Conservation (phyloP, 768 basidiomycete species). For the Pluteus cervinus region DNA sequence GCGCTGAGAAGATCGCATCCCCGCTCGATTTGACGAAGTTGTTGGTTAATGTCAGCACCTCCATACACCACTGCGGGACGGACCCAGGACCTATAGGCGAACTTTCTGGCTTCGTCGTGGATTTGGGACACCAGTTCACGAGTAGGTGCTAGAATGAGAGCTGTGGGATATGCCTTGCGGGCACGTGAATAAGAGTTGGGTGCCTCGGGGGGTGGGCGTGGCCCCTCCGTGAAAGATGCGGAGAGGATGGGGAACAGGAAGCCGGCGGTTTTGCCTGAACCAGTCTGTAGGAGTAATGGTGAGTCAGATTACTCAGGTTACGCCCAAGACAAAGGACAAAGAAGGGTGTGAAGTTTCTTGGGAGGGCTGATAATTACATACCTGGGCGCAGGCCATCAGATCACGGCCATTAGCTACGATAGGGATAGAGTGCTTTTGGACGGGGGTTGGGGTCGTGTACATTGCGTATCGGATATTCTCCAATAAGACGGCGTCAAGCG, state of each 20-base stretch:
- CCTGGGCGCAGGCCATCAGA: constrained; percentile 94
- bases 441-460: constrained; percentile 95
- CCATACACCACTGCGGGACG: constrained; percentile 98
- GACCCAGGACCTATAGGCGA: constrained; percentile 99
- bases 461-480: constrained; percentile 92
- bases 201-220: constrained; percentile 60
- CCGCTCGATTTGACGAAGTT: constrained; percentile 90
- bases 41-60: constrained; percentile 95
- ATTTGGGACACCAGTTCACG: constrained; percentile 99
- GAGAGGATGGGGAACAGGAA: constrained; percentile 99
- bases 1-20: constrained; percentile 97
- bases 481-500: constrained; percentile 87
- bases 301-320: constrained; percentile 11
- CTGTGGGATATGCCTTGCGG: constrained; percentile 94
- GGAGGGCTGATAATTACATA: constrained; percentile 23
- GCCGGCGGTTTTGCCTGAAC: constrained; percentile 98
- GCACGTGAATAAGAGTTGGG: constrained; percentile 50
- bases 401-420: constrained; percentile 89
- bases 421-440: constrained; percentile 99
- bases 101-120: constrained; percentile 98
- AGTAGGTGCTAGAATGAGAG: constrained; percentile 96
- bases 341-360: constrained; percentile 7
- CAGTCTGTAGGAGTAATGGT: constrained; percentile 58
- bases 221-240: constrained; percentile 82
- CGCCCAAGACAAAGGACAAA: constrained; percentile 10